Evolutionary conservation across 2,329 filamentous ascomycete species (phyloP).

Genomic region (Grosmannia clavigera): DNA sequence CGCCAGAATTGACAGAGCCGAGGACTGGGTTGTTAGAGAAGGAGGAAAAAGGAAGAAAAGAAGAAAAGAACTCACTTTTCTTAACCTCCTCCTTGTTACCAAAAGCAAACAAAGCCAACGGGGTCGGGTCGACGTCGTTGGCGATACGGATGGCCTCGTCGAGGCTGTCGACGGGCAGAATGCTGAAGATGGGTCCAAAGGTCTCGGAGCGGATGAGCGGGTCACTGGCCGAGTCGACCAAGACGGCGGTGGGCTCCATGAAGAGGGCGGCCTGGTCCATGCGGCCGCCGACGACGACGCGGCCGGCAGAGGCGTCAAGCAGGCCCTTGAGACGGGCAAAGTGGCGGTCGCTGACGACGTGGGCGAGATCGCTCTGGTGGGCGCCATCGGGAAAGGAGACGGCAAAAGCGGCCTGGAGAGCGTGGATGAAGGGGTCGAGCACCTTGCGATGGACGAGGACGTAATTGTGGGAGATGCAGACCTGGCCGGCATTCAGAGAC

Average conservation of each 20-base stretch:
- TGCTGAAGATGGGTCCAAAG: slow-evolving; percentile 84
- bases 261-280: slow-evolving; percentile 70
- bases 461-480: slow-evolving; percentile 91
- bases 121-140: slow-evolving; percentile 70
- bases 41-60: neutral
- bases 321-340: slow-evolving; percentile 80
- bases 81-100: slow-evolving; percentile 68
- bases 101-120: slow-evolving; percentile 75
- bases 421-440: slow-evolving; percentile 57
- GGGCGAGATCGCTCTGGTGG: slow-evolving; percentile 65
- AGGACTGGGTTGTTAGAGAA: slow-evolving; percentile 33
- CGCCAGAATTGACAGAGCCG: slow-evolving; percentile 50
- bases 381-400: slow-evolving; percentile 76
- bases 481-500: slow-evolving; percentile 72
- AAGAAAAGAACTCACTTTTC: slow-evolving; percentile 37
- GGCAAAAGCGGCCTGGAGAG: slow-evolving; percentile 57
- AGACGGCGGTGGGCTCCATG: slow-evolving; percentile 88
- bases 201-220: slow-evolving; percentile 71
- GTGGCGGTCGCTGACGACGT: slow-evolving; percentile 68
- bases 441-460: slow-evolving; percentile 68
- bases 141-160: slow-evolving; percentile 76
- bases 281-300: slow-evolving; percentile 76
- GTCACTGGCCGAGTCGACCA: slow-evolving; percentile 64
- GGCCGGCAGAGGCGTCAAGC: slow-evolving; percentile 73
- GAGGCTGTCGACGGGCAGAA: slow-evolving; percentile 66